These are phyloP conservation scores for Epichloe amarillans DNA, from an alignment of 2,329 filamentous ascomycete genomes.

Conservation along the genomic window DNA sequence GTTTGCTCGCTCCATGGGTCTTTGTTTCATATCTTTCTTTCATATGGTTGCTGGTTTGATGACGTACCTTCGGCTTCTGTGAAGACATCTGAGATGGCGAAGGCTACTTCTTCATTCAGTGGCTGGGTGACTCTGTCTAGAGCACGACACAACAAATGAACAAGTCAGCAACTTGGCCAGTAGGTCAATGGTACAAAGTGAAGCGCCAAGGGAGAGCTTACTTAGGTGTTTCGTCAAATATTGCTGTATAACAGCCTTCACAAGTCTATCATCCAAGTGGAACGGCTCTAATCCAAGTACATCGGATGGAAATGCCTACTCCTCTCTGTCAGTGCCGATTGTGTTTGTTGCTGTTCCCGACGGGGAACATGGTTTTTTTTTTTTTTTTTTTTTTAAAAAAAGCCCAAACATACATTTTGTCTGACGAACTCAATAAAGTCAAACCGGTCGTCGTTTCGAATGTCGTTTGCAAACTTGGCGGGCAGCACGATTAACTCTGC, in stretches of 20 bases:
- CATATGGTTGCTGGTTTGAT: neutral
- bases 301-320: neutral
- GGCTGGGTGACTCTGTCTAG: neutral
- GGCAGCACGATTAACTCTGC: neutral
- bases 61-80: neutral
- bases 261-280: neutral
- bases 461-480: neutral
- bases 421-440: neutral
- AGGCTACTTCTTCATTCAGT: neutral
- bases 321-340: neutral
- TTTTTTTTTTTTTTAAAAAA: no score
- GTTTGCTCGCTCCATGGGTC: no score
- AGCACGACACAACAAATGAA: neutral
- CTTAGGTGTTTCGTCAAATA: neutral
- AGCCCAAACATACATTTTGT: neutral
- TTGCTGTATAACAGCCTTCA: neutral
- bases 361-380: neutral
- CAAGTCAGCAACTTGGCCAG: neutral
- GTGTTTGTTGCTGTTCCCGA: neutral
- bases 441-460: conserved; percentile 1
- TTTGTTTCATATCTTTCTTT: neutral
- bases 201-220: neutral
- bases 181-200: neutral
- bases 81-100: neutral
- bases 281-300: neutral